Percentiles rank a stretch among this genome's conserved stretches.
Evolutionary conservation across 176 grass and related monocot species (phyloP).

Genomic region (Chrysopogon serrulatus): DNA sequence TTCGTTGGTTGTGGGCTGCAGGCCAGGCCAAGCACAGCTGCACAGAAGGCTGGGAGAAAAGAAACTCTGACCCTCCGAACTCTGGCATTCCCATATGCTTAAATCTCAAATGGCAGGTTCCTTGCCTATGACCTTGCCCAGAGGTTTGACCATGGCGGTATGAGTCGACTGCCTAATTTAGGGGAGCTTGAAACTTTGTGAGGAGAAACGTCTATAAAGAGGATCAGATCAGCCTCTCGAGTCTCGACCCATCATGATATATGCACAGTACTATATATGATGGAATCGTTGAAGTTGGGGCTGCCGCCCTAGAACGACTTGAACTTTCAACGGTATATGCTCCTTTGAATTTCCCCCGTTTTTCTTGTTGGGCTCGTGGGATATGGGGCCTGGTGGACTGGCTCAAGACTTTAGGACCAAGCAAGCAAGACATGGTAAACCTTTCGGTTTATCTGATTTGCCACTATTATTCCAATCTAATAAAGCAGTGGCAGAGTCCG

Average conservation of each 20-base stretch:
- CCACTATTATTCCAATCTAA: neutral
- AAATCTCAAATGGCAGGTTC: neutral
- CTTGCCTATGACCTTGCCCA: neutral
- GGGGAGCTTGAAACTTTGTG: neutral
- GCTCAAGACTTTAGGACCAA: neutral
- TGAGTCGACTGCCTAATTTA: neutral
- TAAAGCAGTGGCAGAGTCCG: neutral
- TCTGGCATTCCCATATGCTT: neutral
- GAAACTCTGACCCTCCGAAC: too few relatives aligned
- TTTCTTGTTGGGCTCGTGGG: neutral
- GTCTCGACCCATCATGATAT: neutral
- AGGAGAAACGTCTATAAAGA: neutral
- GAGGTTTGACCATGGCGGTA: neutral
- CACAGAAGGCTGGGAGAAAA: too few relatives aligned
- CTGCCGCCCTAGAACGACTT: slow-evolving; percentile 10
- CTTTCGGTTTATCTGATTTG: neutral
- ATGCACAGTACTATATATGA: neutral
- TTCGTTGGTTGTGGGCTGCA: neutral
- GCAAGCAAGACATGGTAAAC: neutral
- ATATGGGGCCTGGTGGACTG: neutral
- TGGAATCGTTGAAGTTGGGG: neutral
- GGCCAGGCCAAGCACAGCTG: neutral
- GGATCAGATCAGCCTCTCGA: neutral
- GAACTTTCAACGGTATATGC: slow-evolving; percentile 26
- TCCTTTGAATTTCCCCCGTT: neutral